Evolutionary conservation across 2,329 filamentous ascomycete species (phyloP), one percentile per base, ranked within the genome.

Genomic region (Talaromyces verruculosus): DNA sequence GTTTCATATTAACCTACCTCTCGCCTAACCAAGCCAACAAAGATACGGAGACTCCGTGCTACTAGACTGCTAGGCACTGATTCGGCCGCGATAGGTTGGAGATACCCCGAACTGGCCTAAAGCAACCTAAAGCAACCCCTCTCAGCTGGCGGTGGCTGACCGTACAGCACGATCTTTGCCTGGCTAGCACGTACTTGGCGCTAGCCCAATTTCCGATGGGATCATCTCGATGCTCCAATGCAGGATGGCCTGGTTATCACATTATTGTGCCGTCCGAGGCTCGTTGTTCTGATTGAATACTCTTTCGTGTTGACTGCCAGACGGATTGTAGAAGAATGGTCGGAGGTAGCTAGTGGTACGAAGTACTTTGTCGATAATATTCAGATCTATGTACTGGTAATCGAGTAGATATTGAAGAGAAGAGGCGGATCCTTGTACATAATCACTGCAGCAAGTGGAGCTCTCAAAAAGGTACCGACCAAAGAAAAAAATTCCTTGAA

Each of bases 131-230:
- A 28, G 33, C 30, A 39, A 39, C 57, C 13, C 57, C 58, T 43
- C 59, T 61, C 59, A 61, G 59, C 59, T 61, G 41, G 59, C 59
- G n/a, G 59, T 61, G 59, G 59, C 59, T 49, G 59, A 49, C 53
- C 39, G 53, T 39, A 22, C 51, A 55, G 51, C 51, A 57, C 53
- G 53, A 57, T 57, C 53, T 57, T 35, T 37, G 53, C 37, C 53
- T 57, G 39, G 30, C 5, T 57, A 57, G 33, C 30, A 55, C 51
- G 49, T 15, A 19, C 28, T 33, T 57, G n/a, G n/a, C 33, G 33
- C 53, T 39, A 57, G 53, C 19, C 49, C 53, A 37, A 37, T 57
- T 57, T 57, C 53, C 53, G 53, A 57, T 57, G 51, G n/a, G 30
- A 55, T 55, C 51, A 22, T 35, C 51, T 57, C 51, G 33, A 37